phyloP scores from a whole-genome alignment of 2,329 filamentous ascomycete species.

The Simplicillium aogashimaense region DNA sequence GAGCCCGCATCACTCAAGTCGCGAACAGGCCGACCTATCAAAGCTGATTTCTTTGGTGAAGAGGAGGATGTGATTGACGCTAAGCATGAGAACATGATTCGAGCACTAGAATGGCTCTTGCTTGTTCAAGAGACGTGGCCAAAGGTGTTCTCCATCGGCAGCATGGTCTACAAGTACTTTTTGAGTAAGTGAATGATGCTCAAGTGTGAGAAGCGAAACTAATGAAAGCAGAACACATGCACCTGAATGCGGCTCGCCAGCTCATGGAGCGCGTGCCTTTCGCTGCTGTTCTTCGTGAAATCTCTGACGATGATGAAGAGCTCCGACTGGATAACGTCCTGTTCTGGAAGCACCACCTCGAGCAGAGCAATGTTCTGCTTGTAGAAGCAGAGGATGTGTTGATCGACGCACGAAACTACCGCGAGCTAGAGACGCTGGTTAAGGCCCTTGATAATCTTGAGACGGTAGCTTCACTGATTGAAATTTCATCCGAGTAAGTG shows the following conservation, averaged over 20 bases:
- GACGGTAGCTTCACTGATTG: conserved; percentile 48
- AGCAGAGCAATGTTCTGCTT: conserved; percentile 23
- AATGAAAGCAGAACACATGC: conserved; percentile 30
- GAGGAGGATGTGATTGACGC: conserved; percentile 41
- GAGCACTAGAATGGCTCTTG: conserved; percentile 76
- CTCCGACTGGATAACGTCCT: conserved; percentile 26
- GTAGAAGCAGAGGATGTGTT: conserved; percentile 32
- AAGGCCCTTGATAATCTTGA: conserved; percentile 59
- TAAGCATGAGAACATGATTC: conserved; percentile 63
- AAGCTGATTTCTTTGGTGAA: conserved; percentile 60
- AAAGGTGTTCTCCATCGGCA: conserved; percentile 58
- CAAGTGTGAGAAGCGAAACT: neutral
- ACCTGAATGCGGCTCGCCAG: conserved; percentile 43
- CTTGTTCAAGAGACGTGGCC: conserved; percentile 64
- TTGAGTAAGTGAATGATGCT: conserved; percentile 51
- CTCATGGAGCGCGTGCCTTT: conserved; percentile 42
- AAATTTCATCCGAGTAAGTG: conserved; percentile 41
- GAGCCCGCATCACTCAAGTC: conserved; percentile 22
- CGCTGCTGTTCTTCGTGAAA: conserved; percentile 32
- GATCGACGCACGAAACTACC: conserved; percentile 50
- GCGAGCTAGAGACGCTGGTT: conserved; percentile 59
- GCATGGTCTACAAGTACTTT: conserved; percentile 72
- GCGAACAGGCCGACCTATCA: conserved; percentile 50
- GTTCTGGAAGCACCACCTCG: conserved; percentile 28
- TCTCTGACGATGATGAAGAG: conserved; percentile 26